phyloP scores from a whole-genome alignment of 805 yeast species.

The Ogataea populi-albae region DNA sequence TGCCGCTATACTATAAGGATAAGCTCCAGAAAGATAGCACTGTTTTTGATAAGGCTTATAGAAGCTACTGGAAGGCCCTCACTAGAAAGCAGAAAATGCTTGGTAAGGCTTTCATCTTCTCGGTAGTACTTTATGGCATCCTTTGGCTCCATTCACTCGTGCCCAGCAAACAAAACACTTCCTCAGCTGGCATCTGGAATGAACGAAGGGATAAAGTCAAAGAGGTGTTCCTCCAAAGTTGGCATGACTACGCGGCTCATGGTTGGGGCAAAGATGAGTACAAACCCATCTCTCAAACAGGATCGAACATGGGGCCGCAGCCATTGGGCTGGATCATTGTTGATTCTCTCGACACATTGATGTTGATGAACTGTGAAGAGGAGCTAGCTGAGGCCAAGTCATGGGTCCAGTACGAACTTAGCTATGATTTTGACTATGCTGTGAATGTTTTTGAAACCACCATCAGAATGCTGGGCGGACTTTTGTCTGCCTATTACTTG shows the following conservation, averaged over 20 bases:
- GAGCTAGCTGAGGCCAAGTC: slow-evolving; percentile 61
- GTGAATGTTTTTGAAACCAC: slow-evolving; percentile 93
- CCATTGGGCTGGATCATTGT: slow-evolving; percentile 95
- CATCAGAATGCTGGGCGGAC: slow-evolving; percentile 89
- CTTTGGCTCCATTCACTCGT: slow-evolving; percentile 31
- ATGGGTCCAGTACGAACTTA: slow-evolving; percentile 72
- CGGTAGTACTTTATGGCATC: slow-evolving; percentile 40
- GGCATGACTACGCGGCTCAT: slow-evolving; percentile 69
- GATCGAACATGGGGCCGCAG: slow-evolving; percentile 70
- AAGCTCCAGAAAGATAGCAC: slow-evolving; percentile 32
- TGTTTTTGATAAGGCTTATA: slow-evolving; percentile 11
- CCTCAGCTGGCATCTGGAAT: slow-evolving; percentile 38
- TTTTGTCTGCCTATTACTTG: slow-evolving; percentile 76
- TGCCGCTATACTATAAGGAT: slow-evolving; percentile 56
- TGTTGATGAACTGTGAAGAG: slow-evolving; percentile 66
- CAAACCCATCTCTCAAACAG: slow-evolving; percentile 59
- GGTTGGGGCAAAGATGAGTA: slow-evolving; percentile 88
- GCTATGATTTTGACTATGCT: slow-evolving; percentile 66
- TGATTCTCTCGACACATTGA: slow-evolving; percentile 79
- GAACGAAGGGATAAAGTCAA: slow-evolving; percentile 55
- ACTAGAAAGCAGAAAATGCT: slow-evolving; percentile 35
- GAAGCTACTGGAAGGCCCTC: slow-evolving; percentile 13
- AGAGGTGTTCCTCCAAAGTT: slow-evolving; percentile 67
- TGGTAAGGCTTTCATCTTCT: slow-evolving; percentile 40
- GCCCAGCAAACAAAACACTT: slow-evolving; percentile 7